Conservation (phyloP, 1,139 yeast species). For the Candida sp. region DNA sequence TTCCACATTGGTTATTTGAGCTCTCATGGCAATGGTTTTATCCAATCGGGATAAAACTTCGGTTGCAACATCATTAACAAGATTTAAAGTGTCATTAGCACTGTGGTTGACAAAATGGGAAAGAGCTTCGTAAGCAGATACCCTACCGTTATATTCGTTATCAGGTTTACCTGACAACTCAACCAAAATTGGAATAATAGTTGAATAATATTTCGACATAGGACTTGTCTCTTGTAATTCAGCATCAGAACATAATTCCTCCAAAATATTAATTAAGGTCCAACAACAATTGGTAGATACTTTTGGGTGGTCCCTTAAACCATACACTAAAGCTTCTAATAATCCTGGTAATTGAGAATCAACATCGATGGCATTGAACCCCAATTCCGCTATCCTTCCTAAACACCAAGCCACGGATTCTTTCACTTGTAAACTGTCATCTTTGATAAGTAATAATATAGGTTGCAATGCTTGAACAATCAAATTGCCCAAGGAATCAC, state of each 20-base stretch:
- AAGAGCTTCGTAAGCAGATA: conserved; percentile 93
- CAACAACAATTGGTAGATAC: conserved; percentile 96
- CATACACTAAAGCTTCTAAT: conserved; percentile 68
- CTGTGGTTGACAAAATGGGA: conserved; percentile 77
- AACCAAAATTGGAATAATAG: conserved; percentile 67
- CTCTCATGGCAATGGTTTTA: conserved; percentile 53
- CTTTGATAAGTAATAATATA: conserved; percentile 68
- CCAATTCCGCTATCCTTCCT: conserved; percentile 92
- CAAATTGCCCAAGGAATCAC: conserved; percentile 59
- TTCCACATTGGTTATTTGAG: conserved; percentile 57
- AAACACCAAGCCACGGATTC: conserved; percentile 99
- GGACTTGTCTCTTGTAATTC: conserved; percentile 52
- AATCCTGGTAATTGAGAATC: conserved; percentile 64
- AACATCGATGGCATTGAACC: conserved; percentile 71
- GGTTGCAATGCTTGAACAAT: conserved; percentile 83
- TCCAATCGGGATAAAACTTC: conserved; percentile 74
- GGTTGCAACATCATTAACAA: conserved; percentile 69
- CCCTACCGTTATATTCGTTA: conserved; percentile 86
- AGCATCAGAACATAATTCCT: conserved; percentile 70
- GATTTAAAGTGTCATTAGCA: conserved; percentile 65
- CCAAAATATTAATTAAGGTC: conserved; percentile 90
- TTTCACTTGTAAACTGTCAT: conserved; percentile 77
- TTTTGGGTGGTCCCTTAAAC: conserved; percentile 86
- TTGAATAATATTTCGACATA: conserved; percentile 70
- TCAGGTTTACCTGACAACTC: conserved; percentile 68